Base-by-base conservation (phyloP, 2,329 filamentous ascomycete species). In the Aspergillus sp. region DNA sequence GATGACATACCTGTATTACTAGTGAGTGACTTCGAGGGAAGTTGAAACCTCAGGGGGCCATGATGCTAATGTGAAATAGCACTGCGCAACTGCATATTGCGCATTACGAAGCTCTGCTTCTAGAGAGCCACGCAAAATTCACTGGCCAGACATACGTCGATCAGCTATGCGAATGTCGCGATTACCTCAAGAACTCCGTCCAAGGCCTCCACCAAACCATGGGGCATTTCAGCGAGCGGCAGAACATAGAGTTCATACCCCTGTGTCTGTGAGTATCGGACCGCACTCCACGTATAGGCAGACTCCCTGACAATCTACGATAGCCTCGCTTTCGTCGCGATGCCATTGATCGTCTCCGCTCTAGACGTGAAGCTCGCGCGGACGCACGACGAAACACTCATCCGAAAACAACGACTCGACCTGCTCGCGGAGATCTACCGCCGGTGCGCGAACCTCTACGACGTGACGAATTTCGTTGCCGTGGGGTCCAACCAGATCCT, bases 401-500 rank as follows among this genome's bases (percentile, higher is more conserved):
- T 21, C 6, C 50, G 50, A 11, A 14, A 40, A 3, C 44, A 32
- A 43, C 36, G 38, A 7, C 43, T 52, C 3, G 38, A 52, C 31
- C 16, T 47, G 4, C 38, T 47, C 2, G 43, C 50, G n/a, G 50
- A 52, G 16, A 47, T 52, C 2, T 47, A 47, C 29, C 50, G 50
- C 16, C 29, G 45, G 23, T 43, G 38, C 13, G 44, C 44, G 14
- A 29, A 21, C 7, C 36, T 48, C 13, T 52, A 52, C 38, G 45
- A 52, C 32, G 50, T 52, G 14, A 52, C 50, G 11, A 48, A 52
- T n/a, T 44, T 47, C 16, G 44, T 52, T 19, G 44, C 50, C 2
- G 40, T 44, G 5, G 50, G 50, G 3, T 47, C 50, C 7, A 52
- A 52, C 23, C 50, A 52, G 19, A 52, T 52, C 45, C 45, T 52